Evolutionary conservation across 2,329 filamentous ascomycete species (phyloP), one percentile per base, ranked within the genome.

Genomic region (Hymenoscyphus occultus): DNA sequence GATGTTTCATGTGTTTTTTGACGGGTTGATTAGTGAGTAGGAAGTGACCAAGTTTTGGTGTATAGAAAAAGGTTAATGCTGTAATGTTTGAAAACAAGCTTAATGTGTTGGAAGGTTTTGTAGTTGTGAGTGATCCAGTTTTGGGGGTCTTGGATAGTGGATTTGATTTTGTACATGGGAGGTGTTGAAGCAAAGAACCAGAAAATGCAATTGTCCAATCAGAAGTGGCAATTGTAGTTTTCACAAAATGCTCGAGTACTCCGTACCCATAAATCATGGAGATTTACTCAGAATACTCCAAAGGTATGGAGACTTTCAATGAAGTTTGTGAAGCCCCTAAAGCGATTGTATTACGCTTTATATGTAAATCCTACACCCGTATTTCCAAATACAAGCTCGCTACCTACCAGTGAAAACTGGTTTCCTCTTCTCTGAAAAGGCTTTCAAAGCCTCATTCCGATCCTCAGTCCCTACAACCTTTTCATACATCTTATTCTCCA

Each of bases 401-500:
- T 51, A 74, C 58, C 67, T 72, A 10, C 88, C 88, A 71, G 81
- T 87, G 74, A 90, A 91, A n/a, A 81, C 80, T 16, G 88, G 88
- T 77, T 84, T 88, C 72, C 89, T 84, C 83, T 91, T 91, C 80
- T 91, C 89, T 62, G 80, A 83, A 80, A 99, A 99, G 0, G 95
- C 95, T 76, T 80, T 85, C 68, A 99, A 81, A 42, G 95, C 95
- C 82, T 98, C 95, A 72, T 92, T 82, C 66, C 93, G 84, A 80
- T 99, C 95, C 75, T 93, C 89, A 0, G 92, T 97, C 67, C 83
- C 84, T 16, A 97, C 84, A 3, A 98, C 92, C 32, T 88, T 82
- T 74, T 92, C 86, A 77, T 98, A 98, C 79, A 93, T 93, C 71
- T 85, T 83, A 77, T 93, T 94, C 81, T 97, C 95, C n/a, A 89